phyloP scores from a whole-genome alignment of 768 basidiomycete species.

The Basidioascus undulatus region DNA sequence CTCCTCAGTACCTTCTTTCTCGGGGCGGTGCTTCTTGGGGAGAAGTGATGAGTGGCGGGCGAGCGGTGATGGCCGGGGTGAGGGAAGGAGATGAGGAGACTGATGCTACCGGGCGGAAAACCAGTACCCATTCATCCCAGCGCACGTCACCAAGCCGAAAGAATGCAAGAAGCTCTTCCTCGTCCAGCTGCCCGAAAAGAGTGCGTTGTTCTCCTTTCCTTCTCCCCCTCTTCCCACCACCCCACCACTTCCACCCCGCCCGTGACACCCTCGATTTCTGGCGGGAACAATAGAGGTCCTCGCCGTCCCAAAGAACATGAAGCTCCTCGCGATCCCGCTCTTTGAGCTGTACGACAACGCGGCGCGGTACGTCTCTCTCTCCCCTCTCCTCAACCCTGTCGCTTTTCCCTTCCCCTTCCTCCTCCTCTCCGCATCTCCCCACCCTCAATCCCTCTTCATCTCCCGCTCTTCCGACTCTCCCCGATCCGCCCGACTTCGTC shows the following conservation, averaged over 20 bases:
- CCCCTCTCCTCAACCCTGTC: neutral
- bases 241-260: neutral
- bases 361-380: constrained; percentile 32
- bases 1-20: constrained; percentile 1
- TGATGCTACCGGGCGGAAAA: too few relatives aligned
- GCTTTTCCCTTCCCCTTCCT: neutral
- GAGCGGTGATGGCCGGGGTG: too few relatives aligned
- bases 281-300: constrained; percentile 55
- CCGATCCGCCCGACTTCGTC: neutral
- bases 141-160: constrained; percentile 92
- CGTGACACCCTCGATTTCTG: too few relatives aligned
- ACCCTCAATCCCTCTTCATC: neutral
- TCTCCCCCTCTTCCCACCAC: too few relatives aligned
- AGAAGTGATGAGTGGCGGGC: too few relatives aligned
- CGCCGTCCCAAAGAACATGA: constrained; percentile 97
- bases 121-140: constrained; percentile 89
- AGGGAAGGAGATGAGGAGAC: too few relatives aligned
- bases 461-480: neutral
- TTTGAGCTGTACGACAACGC: constrained; percentile 97
- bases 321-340: constrained; percentile 80
- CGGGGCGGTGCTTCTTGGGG: neutral
- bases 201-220: constrained; percentile 26
- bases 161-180: constrained; percentile 92
- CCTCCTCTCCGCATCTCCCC: neutral
- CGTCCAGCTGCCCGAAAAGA: constrained; percentile 82